Evolutionary conservation across 2,329 filamentous ascomycete genomes (phyloP), one percentile per base, ranked within the genome.

Genomic region (Sclerotinia minor): DNA sequence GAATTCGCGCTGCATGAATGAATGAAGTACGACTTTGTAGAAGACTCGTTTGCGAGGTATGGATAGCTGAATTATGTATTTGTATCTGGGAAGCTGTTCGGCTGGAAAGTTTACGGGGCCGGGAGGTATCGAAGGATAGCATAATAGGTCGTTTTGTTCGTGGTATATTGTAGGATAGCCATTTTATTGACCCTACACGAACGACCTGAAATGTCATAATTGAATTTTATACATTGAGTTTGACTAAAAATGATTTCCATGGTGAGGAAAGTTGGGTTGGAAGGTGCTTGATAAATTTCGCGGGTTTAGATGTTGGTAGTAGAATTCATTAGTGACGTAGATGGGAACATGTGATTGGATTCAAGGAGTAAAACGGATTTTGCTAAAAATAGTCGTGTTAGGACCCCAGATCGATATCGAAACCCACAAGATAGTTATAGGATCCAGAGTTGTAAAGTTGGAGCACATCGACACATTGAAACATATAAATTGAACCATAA

Each of bases 141-240:
- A 69, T 61, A 47, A 64, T 69, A 67, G 57, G 65, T 44, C 24
- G 58, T 54, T 44, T 67, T 61, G 57, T 57, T 68, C 54, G 71
- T 67, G 65, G 68, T 44, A 65, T 69, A 72, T 72, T 63, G 63
- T 68, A 70, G 67, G 69, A 66, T 55, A 70, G 64, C 67, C 72
- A 75, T 75, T 67, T 75, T 69, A 69, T 72, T 68, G 70, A 68
- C 61, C 71, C 69, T 71, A 70, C 72, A 72, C 73, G 73, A 73
- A 72, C 60, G 69, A 72, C 45, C 67, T 71, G 60, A 67, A 72
- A 65, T 71, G 72, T 75, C 75, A 76, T 76, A 47, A 54, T 63
- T 68, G 71, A 32, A 50, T 26, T 29, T 53, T 65, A 69, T 58
- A 69, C 73, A 75, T 75, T 72, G 72, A 66, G 69, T 70, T 75